phyloP scores from a whole-genome alignment of 148 eudicot species.

The Dysphania ambrosioides region DNA sequence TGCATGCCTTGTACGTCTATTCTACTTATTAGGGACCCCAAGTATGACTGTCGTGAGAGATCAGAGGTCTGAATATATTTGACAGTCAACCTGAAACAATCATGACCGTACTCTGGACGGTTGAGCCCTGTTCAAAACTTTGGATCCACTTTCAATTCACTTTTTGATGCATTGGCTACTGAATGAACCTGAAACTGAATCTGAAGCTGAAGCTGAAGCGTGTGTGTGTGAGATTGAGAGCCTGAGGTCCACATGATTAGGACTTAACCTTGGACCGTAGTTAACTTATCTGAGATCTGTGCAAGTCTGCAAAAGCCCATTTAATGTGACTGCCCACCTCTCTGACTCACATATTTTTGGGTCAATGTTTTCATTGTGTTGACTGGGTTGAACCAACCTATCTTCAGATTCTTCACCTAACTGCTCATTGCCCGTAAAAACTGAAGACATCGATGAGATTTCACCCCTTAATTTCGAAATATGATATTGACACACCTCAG shows the following conservation, averaged over 20 bases:
- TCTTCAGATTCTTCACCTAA: neutral
- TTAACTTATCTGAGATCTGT: neutral
- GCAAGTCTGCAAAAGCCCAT: neutral
- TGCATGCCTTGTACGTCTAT: too few species aligned
- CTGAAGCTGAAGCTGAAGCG: neutral
- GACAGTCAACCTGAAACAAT: too few species aligned
- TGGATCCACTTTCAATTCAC: too few species aligned
- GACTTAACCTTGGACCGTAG: conserved; percentile 14
- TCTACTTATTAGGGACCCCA: neutral
- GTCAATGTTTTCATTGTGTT: conserved; percentile 2
- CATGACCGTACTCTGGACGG: neutral
- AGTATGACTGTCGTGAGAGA: neutral
- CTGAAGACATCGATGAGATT: neutral
- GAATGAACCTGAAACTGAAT: too few species aligned
- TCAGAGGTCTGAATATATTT: neutral
- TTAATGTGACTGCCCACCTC: conserved; percentile 2
- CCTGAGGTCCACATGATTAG: conserved; percentile 2
- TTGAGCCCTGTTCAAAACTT: neutral
- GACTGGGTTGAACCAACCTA: neutral
- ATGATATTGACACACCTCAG: too few species aligned
- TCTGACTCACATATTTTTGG: neutral
- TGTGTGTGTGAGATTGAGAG: neutral
- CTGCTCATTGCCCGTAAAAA: neutral
- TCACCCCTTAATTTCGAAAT: too few species aligned
- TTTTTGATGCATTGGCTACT: neutral